phyloP scores from a whole-genome alignment of 164 flowering plant species.

The Liquidambar formosana region DNA sequence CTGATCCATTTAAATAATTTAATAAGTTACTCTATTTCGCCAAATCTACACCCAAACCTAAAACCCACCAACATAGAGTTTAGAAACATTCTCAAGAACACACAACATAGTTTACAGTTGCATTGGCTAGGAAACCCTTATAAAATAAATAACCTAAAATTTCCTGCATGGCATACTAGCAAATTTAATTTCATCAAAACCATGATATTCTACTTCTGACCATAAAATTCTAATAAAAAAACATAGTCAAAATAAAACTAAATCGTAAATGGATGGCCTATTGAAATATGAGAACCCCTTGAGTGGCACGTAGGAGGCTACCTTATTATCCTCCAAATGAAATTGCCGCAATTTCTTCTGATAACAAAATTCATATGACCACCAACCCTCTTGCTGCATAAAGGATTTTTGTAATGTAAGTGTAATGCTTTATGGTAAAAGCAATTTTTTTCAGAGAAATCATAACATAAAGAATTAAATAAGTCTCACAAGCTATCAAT shows the following conservation, averaged over 20 bases:
- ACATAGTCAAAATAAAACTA: too few species aligned
- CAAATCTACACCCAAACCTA: background rate
- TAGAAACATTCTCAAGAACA: background rate
- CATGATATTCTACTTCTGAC: background rate
- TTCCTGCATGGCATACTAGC: background rate
- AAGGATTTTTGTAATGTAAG: slow-evolving; percentile 12
- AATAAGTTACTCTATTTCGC: too few species aligned
- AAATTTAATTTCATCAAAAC: background rate
- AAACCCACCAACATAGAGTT: background rate
- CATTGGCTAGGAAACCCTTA: background rate
- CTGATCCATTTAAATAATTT: too few species aligned
- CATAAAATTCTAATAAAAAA: background rate
- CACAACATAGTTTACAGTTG: background rate
- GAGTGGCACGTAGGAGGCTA: slow-evolving; percentile 23
- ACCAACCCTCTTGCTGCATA: slow-evolving; percentile 99
- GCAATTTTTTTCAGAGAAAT: too few species aligned
- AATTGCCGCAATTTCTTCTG: slow-evolving; percentile 69
- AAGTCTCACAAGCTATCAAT: too few species aligned
- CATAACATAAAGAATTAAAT: too few species aligned
- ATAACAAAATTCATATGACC: slow-evolving; percentile 95
- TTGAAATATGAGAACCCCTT: background rate
- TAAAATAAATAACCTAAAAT: background rate
- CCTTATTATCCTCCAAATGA: slow-evolving; percentile 90
- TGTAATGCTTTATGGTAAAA: background rate
- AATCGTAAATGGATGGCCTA: background rate